Percentiles rank a stretch among this genome's conserved stretches.
Conservation (phyloP, 179 eudicot species). For the Camellia oleifera region DNA sequence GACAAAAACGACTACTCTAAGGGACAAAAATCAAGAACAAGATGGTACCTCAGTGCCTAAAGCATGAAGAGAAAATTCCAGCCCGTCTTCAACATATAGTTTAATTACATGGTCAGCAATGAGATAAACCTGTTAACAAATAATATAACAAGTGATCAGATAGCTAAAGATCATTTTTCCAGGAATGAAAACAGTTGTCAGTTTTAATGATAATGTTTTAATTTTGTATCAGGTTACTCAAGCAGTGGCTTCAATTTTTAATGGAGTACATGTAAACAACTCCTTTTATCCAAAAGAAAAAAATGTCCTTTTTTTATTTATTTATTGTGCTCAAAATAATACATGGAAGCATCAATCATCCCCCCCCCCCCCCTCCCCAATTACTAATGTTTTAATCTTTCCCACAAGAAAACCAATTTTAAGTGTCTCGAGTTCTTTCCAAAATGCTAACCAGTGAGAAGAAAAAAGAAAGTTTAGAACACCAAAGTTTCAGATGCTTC, state of each 20-base stretch:
- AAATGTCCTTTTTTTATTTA: background rate
- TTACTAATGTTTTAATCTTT: background rate
- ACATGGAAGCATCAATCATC: background rate
- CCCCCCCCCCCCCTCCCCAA: background rate
- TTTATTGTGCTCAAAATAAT: background rate
- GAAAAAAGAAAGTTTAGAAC: background rate
- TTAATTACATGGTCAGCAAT: slow-evolving; percentile 67
- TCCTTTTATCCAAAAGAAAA: background rate
- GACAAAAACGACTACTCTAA: background rate
- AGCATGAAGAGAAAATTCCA: slow-evolving; percentile 72
- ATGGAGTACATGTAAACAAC: background rate
- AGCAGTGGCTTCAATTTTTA: slow-evolving; percentile 1
- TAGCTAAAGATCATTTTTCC: background rate
- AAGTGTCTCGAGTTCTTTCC: background rate
- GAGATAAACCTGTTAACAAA: slow-evolving; percentile 66
- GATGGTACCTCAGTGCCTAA: slow-evolving; percentile 83
- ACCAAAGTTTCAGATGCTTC: background rate
- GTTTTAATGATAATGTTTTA: background rate
- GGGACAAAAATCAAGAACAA: background rate
- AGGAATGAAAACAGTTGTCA: background rate
- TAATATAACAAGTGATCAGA: background rate
- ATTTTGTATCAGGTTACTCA: background rate
- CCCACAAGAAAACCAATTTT: background rate
- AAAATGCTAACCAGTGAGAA: background rate
- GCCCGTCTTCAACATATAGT: slow-evolving; percentile 84